Percentiles rank a stretch among this genome's conserved stretches.
Conservation (phyloP, 1,284 basidiomycete species). For the Papiliotrema flavescens region DNA sequence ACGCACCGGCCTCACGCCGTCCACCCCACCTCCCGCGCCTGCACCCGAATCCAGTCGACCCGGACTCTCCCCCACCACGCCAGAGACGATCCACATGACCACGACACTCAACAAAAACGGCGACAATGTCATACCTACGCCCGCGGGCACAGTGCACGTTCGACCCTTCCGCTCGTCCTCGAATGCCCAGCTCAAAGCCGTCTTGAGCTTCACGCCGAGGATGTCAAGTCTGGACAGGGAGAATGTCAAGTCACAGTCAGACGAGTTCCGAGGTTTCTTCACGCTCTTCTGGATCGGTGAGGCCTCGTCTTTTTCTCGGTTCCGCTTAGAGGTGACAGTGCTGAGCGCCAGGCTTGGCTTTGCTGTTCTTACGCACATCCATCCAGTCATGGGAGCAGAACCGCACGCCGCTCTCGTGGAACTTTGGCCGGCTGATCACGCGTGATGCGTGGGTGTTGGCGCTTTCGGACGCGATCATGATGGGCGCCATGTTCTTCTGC, state of each 20-base stretch:
- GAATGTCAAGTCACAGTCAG: constrained; percentile 66
- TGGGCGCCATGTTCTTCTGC: constrained; percentile 66
- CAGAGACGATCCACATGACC: constrained; percentile 23
- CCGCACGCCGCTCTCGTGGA: constrained; percentile 73
- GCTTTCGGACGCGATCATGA: constrained; percentile 75
- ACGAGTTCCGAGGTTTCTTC: constrained; percentile 93
- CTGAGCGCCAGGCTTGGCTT: constrained; percentile 64
- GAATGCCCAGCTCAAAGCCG: constrained; percentile 52
- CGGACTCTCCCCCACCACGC: not conserved
- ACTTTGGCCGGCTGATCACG: constrained; percentile 84
- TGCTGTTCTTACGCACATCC: constrained; percentile 73
- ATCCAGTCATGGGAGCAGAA: constrained; percentile 68
- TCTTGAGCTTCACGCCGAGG: constrained; percentile 78
- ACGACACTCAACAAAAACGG: constrained; percentile 25
- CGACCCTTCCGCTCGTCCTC: constrained; percentile 42
- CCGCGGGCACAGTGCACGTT: constrained; percentile 37
- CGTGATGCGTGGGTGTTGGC: constrained; percentile 79
- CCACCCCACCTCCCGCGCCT: not conserved
- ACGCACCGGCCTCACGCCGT: not conserved
- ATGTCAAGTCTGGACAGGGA: constrained; percentile 77
- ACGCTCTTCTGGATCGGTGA: constrained; percentile 72
- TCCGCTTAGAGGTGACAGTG: not conserved
- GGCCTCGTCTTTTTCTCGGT: not conserved
- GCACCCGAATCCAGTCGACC: no score
- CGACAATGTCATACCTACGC: constrained; percentile 36